Conservation (phyloP, 2,329 filamentous ascomycete genomes). For the Xylariaceae sp. region DNA sequence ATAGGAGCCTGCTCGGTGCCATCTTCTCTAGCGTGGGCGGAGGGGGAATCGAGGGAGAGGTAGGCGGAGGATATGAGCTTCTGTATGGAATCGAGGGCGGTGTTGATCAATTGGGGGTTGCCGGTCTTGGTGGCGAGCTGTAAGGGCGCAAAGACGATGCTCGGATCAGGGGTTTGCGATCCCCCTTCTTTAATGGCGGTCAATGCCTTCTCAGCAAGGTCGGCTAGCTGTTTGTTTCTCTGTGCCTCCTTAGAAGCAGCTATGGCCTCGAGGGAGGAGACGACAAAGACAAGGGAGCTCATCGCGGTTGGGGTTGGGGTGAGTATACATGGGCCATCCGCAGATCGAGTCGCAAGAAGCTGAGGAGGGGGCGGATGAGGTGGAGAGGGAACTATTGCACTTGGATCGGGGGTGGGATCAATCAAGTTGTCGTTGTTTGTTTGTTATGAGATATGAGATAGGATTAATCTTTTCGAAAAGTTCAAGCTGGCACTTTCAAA, state of each 20-base stretch:
- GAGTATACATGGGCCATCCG: constrained; percentile 24
- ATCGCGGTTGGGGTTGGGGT: constrained; percentile 54
- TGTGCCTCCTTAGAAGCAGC: constrained; percentile 86
- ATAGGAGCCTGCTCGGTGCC: constrained; percentile 59
- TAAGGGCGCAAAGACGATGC: constrained; percentile 85
- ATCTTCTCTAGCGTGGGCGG: constrained; percentile 42
- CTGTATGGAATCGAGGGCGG: constrained; percentile 93
- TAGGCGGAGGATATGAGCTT: constrained; percentile 99
- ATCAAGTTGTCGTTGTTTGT: background rate
- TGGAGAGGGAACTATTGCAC: constrained; percentile 6
- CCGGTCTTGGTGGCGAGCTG: constrained; percentile 84
- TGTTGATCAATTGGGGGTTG: constrained; percentile 81
- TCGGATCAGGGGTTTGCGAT: constrained; percentile 73
- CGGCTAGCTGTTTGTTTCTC: constrained; percentile 77
- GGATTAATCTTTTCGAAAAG: constrained; percentile 6
- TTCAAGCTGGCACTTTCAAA: constrained; percentile 10
- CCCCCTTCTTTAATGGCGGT: constrained; percentile 83
- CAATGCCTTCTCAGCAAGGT: constrained; percentile 76
- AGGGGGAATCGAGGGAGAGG: constrained; percentile 69
- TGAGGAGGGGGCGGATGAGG: constrained; percentile 12
- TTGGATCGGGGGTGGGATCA: constrained; percentile 7
- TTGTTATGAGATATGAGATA: background rate
- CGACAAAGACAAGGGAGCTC: constrained; percentile 94
- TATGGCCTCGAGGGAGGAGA: constrained; percentile 89
- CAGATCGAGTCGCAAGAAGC: constrained; percentile 12